Evolutionary conservation across 495 filamentous ascomycete species (phyloP).

Genomic region (Daldinia caldariorum): DNA sequence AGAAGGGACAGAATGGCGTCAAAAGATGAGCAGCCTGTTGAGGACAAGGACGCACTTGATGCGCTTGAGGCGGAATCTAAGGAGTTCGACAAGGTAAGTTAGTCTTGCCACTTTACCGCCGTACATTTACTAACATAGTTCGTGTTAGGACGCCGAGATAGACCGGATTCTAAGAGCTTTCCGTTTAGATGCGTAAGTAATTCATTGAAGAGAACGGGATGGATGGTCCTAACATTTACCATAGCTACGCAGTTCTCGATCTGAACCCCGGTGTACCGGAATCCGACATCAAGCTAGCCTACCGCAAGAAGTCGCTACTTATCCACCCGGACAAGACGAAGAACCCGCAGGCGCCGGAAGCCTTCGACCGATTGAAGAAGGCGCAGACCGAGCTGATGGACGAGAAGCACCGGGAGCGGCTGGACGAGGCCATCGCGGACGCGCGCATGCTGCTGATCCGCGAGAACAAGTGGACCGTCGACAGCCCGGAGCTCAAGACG

Average conservation of each 20-base stretch:
- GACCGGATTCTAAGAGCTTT: slow-evolving; percentile 93
- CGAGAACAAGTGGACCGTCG: slow-evolving; percentile 89
- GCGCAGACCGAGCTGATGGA: slow-evolving; percentile 91
- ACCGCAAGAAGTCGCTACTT: slow-evolving; percentile 95
- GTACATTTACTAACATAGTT: slow-evolving; percentile 26
- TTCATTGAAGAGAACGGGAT: not conserved
- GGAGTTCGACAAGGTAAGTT: slow-evolving; percentile 83
- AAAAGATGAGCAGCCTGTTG: slow-evolving; percentile 43
- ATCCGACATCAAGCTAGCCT: slow-evolving; percentile 92
- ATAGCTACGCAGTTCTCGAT: slow-evolving; percentile 91
- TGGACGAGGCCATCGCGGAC: slow-evolving; percentile 96
- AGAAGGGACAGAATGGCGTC: slow-evolving; percentile 31
- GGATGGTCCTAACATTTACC: slow-evolving; percentile 7
- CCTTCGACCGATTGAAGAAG: slow-evolving; percentile 96
- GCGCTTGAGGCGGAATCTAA: slow-evolving; percentile 86
- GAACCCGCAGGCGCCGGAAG: slow-evolving; percentile 90
- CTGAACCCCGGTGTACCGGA: slow-evolving; percentile 95
- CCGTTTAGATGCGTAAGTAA: slow-evolving; percentile 53
- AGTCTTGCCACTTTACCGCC: not conserved
- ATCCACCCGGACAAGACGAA: slow-evolving; percentile 99
- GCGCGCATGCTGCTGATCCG: slow-evolving; percentile 93
- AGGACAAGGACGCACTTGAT: slow-evolving; percentile 84
- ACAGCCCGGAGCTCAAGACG: slow-evolving; percentile 85
- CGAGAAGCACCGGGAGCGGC: slow-evolving; percentile 83
- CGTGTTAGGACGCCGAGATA: slow-evolving; percentile 87